Conservation (phyloP, 441 rosid genomes). For the Gossypium schwendimanii region DNA sequence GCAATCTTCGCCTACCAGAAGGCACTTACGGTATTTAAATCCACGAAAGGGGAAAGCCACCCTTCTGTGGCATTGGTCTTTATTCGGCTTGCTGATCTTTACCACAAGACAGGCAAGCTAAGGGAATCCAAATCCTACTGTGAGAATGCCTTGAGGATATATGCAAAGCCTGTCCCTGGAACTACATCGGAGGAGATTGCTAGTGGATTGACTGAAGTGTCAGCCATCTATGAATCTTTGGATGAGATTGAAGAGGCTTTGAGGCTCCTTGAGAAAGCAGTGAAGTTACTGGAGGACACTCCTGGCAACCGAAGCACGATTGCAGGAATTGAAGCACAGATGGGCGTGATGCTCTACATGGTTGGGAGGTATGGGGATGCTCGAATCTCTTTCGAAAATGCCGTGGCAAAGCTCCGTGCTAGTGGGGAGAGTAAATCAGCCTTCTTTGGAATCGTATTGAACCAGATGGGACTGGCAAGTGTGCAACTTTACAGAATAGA, state of each 20-base stretch:
- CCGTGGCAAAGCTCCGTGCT: conserved; percentile 28
- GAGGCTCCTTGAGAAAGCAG: conserved; percentile 26
- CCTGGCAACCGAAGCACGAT: conserved; percentile 29
- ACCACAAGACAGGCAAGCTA: conserved; percentile 31
- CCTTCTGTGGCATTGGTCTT: conserved; percentile 29
- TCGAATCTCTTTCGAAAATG: conserved; percentile 21
- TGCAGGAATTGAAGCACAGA: conserved; percentile 39
- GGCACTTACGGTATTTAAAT: conserved; percentile 32
- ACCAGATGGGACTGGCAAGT: conserved; percentile 42
- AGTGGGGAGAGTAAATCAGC: conserved; percentile 36
- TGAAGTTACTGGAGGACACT: conserved; percentile 24
- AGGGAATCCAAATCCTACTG: conserved; percentile 34
- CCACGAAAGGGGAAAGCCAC: conserved; percentile 24
- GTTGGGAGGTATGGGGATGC: conserved; percentile 33
- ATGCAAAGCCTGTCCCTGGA: conserved; percentile 25
- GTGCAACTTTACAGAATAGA: conserved; percentile 26
- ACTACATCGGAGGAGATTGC: conserved; percentile 31
- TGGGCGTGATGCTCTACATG: conserved; percentile 34
- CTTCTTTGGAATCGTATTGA: conserved; percentile 35
- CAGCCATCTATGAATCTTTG: conserved; percentile 32
- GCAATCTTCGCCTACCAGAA: conserved; percentile 33
- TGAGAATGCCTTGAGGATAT: conserved; percentile 35
- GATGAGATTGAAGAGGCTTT: conserved; percentile 32
- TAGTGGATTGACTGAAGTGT: conserved; percentile 28
- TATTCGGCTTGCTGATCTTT: conserved; percentile 29